These are phyloP conservation scores for Saccharomycopsis sp. DNA, from an alignment of 805 yeast genomes.

Conservation along the genomic window DNA sequence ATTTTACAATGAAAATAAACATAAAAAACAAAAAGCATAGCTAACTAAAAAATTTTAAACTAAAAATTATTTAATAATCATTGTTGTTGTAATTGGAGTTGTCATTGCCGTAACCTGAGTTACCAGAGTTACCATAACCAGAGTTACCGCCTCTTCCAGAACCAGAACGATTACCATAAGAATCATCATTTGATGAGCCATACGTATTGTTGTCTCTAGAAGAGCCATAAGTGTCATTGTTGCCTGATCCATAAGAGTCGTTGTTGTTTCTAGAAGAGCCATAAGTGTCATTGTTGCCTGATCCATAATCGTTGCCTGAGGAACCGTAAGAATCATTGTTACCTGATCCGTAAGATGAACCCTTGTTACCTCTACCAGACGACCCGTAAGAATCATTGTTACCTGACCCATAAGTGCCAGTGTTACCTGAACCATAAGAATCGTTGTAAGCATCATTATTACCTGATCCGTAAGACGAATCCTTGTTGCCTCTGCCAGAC, in stretches of 20 bases:
- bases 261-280: slow-evolving; percentile 24
- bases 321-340: slow-evolving; percentile 28
- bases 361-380: slow-evolving; percentile 23
- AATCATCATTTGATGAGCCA: slow-evolving; percentile 26
- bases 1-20: slow-evolving; percentile 36
- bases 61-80: neutral
- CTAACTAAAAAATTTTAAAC: neutral
- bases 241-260: slow-evolving; percentile 25
- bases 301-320: slow-evolving; percentile 29
- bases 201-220: slow-evolving; percentile 23
- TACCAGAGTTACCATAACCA: slow-evolving; percentile 14
- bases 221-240: slow-evolving; percentile 25
- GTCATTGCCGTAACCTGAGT: slow-evolving; percentile 21
- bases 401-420: slow-evolving; percentile 26
- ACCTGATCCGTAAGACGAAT: slow-evolving; percentile 26
- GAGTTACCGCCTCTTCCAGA: slow-evolving; percentile 22
- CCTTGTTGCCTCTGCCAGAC: slow-evolving; percentile 22
- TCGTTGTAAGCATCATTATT: slow-evolving; percentile 26
- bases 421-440: slow-evolving; percentile 25
- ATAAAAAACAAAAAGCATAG: neutral
- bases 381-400: slow-evolving; percentile 24
- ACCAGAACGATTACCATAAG: slow-evolving; percentile 15
- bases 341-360: slow-evolving; percentile 26
- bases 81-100: slow-evolving; percentile 17
- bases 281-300: slow-evolving; percentile 25